These are phyloP conservation scores for Dactylonectria estremocensis DNA, from an alignment of 2,329 filamentous ascomycete genomes.

Conservation along the genomic window DNA sequence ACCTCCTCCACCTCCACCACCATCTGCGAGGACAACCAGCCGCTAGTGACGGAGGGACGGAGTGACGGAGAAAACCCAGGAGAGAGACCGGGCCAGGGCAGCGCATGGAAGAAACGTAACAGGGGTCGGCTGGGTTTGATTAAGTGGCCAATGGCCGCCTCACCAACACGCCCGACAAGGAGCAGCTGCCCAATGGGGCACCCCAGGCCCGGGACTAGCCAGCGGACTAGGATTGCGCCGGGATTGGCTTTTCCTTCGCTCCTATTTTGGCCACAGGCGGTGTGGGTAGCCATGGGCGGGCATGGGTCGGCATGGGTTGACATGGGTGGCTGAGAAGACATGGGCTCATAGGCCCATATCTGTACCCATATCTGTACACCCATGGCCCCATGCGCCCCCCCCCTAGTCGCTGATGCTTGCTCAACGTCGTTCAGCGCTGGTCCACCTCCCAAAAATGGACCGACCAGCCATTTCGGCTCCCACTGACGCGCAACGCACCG, in stretches of 20 bases:
- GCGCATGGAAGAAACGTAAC: slow-evolving; percentile 68
- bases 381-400: slow-evolving; percentile 18
- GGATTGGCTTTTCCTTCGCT: slow-evolving; percentile 52
- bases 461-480: slow-evolving; percentile 41
- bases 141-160: slow-evolving; percentile 66
- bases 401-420: slow-evolving; percentile 20
- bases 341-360: slow-evolving; percentile 37
- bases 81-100: slow-evolving; percentile 55
- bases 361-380: not conserved
- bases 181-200: slow-evolving; percentile 67
- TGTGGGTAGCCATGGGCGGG: slow-evolving; percentile 45
- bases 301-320: too few relatives aligned
- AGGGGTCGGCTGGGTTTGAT: slow-evolving; percentile 65
- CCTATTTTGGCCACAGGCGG: slow-evolving; percentile 54
- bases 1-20: not conserved
- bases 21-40: too few relatives aligned
- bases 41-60: too few relatives aligned
- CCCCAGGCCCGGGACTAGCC: slow-evolving; percentile 63
- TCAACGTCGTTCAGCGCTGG: slow-evolving; percentile 32
- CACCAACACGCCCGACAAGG: slow-evolving; percentile 58
- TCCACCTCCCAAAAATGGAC: slow-evolving; percentile 43
- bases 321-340: slow-evolving; percentile 24
- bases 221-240: slow-evolving; percentile 58
- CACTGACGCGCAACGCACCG: slow-evolving; percentile 46
- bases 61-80: slow-evolving; percentile 4